Evolutionary conservation across 371 early-diverging fungal species (phyloP), one percentile per base, ranked within the genome.

Genomic region (Actinomucor elegans): DNA sequence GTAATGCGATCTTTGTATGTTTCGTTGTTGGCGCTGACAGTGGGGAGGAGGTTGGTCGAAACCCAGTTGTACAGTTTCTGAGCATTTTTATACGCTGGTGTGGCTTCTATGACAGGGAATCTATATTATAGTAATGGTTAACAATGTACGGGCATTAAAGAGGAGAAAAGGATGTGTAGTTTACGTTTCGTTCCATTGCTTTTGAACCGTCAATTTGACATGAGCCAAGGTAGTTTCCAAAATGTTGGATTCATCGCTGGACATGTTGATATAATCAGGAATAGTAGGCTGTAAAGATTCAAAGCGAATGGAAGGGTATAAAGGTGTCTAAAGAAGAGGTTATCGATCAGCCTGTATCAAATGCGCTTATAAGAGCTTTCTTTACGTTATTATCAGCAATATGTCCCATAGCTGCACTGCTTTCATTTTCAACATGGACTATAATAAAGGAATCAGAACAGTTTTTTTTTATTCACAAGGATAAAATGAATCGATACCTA

Each of bases 271-370:
- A 53, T 37, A 56, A 23, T 55, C 43, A 29, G 57, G 15, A 35
- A 23, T 15, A 4, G 40, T 12, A 1, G 20, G 36, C 35, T 32
- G 36, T 17, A 60, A 15, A 18, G 41, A 23, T 24, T 48, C 26
- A 18, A 48, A 33, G 14, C 33, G 17, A 34, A 65, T 60, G 26
- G 60, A 56, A 56, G 66, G 57, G 52, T 65, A 65, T 47, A 65
- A 28, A 14, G 49, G 49, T 11, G 48, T 45, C 57, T 57, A 52
- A 21, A n/a, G n/a, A n/a, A n/a, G n/a, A n/a, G n/a, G n/a, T n/a
- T n/a, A 6, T 27, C 14, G 8, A 20, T 17, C 42, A 26, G 14
- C n/a, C n/a, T n/a, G n/a, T n/a, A n/a, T n/a, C n/a, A n/a, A n/a
- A n/a, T n/a, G n/a, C n/a, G n/a, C n/a, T n/a, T n/a, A n/a, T n/a